phyloP scores from a whole-genome alignment of 106 monocot species.

The Dendrobium nobile region DNA sequence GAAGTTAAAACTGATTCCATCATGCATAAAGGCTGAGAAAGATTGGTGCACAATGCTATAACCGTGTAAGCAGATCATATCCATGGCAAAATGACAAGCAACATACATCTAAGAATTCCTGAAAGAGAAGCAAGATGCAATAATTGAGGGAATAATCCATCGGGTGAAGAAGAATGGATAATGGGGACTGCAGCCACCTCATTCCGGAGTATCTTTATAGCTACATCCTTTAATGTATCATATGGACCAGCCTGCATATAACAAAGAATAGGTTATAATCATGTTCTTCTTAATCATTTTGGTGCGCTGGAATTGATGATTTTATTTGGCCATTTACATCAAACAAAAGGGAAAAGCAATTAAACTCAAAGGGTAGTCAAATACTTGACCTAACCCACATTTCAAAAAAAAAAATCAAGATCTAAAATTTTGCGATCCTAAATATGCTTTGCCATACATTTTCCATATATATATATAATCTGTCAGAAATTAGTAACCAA shows the following conservation, averaged over 20 bases:
- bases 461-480: not conserved
- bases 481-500: not conserved
- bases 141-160: slow-evolving; percentile 82
- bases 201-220: slow-evolving; percentile 80
- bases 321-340: not conserved
- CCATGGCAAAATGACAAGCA: not conserved
- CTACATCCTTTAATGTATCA: slow-evolving; percentile 84
- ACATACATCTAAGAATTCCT: slow-evolving; percentile 78
- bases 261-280: slow-evolving; percentile 1
- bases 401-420: not conserved
- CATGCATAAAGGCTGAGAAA: not conserved
- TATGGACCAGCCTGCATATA: slow-evolving; percentile 63
- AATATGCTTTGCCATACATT: not conserved
- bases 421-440: not conserved
- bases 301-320: not conserved
- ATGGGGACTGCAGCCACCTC: slow-evolving; percentile 80
- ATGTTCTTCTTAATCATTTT: not conserved
- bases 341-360: not conserved
- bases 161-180: slow-evolving; percentile 64
- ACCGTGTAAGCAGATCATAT: not conserved
- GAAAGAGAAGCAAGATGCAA: slow-evolving; percentile 86
- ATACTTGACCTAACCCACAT: not conserved
- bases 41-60: not conserved
- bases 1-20: not conserved
- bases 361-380: not conserved